Evolutionary conservation across 805 yeast genomes (phyloP), one percentile per base, ranked within the genome.

Genomic region (Nakazawaea anatomiae): DNA sequence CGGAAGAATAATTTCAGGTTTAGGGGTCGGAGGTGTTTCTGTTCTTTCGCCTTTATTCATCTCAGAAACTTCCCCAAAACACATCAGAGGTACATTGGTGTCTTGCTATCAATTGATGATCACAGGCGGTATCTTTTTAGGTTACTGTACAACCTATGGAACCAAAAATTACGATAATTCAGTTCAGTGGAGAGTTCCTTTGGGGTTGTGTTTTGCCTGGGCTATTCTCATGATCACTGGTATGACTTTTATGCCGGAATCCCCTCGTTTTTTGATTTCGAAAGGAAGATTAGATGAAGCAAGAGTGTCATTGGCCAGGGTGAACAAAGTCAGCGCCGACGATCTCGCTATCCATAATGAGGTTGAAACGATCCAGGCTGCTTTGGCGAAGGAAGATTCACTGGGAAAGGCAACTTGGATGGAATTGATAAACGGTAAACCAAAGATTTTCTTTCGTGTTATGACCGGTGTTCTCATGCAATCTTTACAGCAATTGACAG

Each of bases 401-500:
- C 78, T 78, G 29, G 83, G 82, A 32, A 62, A 66, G 42, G 81
- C 79, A 6, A 65, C 75, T 5, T 79, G 83, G 82, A 53, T 56
- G 34, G 79, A 78, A 55, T 69, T 79, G 39, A 58, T 78, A 61
- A 69, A 75, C 48, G 79, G 82, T 56, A 71, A 69, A 60, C 81
- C 81, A 54, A 71, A 70, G 59, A 73, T 79, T 52, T 57, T 69
- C 55, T 58, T 54, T 58, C 59, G 65, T 54, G 66, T 74, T 35
- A 47, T 72, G 31, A 71, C 79, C 66, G 87, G 87, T 70, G 68
- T 76, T 53, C 60, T 72, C 58, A 58, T 81, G 47, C 85, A 80
- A 68, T 77, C 80, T 56, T 71, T 84, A 67, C 89, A 83, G 68
- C 90, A 85, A 69, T 72, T 82, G 60, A 80, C 88, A 39, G 91